These are phyloP conservation scores for Paramecium primaurelia DNA, from an alignment of 73 alveolate genomes.

Conservation along the genomic window DNA sequence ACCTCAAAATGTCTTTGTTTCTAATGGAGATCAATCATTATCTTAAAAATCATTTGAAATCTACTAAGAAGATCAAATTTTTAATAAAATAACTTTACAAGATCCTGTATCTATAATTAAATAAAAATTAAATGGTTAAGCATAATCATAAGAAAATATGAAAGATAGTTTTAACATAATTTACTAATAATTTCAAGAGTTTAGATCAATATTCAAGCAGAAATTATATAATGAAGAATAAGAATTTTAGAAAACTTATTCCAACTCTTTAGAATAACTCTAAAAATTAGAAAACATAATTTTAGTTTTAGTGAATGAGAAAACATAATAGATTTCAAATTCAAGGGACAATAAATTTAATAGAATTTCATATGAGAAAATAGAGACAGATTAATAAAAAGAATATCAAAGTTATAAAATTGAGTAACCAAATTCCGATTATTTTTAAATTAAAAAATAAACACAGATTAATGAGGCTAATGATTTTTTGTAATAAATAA, in stretches of 20 bases:
- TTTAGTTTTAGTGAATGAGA: background rate
- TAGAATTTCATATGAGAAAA: background rate
- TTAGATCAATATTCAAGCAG: background rate
- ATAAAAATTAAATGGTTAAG: background rate
- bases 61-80: background rate
- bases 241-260: background rate
- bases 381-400: background rate
- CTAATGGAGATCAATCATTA: background rate
- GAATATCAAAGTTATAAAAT: background rate
- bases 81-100: background rate
- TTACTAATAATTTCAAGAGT: background rate
- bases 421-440: background rate
- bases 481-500: background rate
- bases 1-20: background rate
- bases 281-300: background rate
- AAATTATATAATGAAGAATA: background rate
- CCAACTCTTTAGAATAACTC: background rate
- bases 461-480: background rate
- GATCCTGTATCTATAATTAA: background rate
- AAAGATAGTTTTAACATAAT: background rate
- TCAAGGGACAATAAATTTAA: background rate
- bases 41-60: background rate
- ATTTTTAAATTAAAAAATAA: background rate
- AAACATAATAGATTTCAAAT: background rate
- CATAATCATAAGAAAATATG: background rate